These are phyloP conservation scores for Phlyctochytrium planicorne DNA, from an alignment of 192 early-diverging fungal species.

Conservation along the genomic window DNA sequence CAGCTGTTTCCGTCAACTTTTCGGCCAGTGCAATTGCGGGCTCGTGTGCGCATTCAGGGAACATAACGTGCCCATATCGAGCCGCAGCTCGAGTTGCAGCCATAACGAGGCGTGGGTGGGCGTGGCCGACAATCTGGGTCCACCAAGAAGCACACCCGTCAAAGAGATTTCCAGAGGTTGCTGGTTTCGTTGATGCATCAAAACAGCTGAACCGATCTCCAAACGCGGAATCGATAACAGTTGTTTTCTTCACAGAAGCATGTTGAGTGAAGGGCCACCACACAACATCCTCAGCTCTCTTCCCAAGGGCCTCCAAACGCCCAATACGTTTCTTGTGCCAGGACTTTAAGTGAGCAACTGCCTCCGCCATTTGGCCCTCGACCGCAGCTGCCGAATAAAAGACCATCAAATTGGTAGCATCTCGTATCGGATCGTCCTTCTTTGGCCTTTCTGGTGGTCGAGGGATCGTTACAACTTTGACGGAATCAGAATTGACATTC, in stretches of 20 bases:
- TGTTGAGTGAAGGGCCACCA: constrained; percentile 90
- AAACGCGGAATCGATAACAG: constrained; percentile 74
- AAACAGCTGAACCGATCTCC: constrained; percentile 49
- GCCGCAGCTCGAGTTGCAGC: constrained; percentile 66
- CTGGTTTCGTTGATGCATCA: constrained; percentile 38
- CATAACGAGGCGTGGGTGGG: constrained; percentile 53
- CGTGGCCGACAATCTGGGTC: constrained; percentile 80
- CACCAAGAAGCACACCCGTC: constrained; percentile 81
- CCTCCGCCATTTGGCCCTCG: constrained; percentile 42
- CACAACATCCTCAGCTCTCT: constrained; percentile 44
- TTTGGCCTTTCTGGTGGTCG: constrained; percentile 41
- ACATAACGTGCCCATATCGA: constrained; percentile 80
- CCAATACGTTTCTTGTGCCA: constrained; percentile 55
- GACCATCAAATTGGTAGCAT: constrained; percentile 53
- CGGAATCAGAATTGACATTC: constrained; percentile 2
- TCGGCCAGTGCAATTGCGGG: constrained; percentile 62
- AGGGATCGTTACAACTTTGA: constrained; percentile 34
- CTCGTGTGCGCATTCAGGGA: constrained; percentile 71
- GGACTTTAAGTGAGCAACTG: constrained; percentile 46
- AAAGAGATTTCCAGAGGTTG: constrained; percentile 34
- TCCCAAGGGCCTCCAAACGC: constrained; percentile 52
- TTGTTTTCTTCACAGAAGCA: constrained; percentile 50
- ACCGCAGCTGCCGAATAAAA: constrained; percentile 50
- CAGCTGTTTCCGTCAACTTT: constrained; percentile 50
- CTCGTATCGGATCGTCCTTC: constrained; percentile 13